Conservation (phyloP, 1,284 basidiomycete species). For the Cutaneotrichosporon cavernicola region DNA sequence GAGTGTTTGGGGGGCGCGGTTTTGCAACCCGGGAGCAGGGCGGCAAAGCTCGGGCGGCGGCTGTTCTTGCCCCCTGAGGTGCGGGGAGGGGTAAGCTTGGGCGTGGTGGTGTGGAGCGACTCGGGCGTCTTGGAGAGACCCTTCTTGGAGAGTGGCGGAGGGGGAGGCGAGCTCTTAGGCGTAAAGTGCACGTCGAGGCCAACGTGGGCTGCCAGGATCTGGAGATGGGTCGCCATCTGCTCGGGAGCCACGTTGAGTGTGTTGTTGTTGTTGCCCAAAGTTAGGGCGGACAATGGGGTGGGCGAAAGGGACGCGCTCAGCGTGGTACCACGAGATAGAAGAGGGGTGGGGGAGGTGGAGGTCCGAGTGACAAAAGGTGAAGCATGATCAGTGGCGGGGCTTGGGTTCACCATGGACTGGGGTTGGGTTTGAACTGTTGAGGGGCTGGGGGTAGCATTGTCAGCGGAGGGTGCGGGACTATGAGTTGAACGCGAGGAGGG, state of each 20-base stretch:
- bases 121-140: not conserved
- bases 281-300: not conserved
- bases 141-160: not conserved
- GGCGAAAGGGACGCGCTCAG: not conserved
- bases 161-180: not conserved
- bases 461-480: not conserved
- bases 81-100: not conserved
- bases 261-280: not conserved
- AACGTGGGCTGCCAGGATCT: not conserved
- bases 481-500: not conserved
- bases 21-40: not conserved
- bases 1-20: not conserved
- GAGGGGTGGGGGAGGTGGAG: not conserved
- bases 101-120: not conserved
- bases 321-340: not conserved
- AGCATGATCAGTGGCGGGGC: not conserved
- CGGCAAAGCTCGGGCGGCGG: not conserved
- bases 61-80: not conserved
- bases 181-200: constrained; percentile 1
- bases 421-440: no score
- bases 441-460: no score
- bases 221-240: not conserved
- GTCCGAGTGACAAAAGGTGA: not conserved
- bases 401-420: no score
- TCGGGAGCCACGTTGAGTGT: not conserved